Evolutionary conservation across 176 grass and related monocot species (phyloP).

Genomic region (Ensete ventricosum): DNA sequence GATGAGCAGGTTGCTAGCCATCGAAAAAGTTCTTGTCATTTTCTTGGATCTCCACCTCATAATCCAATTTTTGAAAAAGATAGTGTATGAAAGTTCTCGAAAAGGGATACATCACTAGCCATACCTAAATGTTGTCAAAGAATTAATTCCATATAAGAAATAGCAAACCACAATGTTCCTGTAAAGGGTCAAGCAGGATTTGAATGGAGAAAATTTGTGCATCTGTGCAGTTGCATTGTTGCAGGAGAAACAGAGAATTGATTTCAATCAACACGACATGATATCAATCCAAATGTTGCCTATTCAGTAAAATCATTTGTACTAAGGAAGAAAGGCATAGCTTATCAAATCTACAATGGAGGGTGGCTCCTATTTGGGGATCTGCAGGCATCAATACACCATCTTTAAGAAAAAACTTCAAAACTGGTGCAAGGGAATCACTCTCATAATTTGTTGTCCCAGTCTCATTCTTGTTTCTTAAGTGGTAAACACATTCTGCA

Average conservation of each 20-base stretch:
- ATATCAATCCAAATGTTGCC: constrained; percentile 2
- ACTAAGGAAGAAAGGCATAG: constrained; percentile 59
- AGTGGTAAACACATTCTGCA: constrained; percentile 60
- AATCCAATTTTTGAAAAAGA: no score
- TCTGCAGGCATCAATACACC: constrained; percentile 68
- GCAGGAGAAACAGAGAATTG: not conserved
- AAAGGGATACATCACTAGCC: no score
- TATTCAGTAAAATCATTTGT: constrained; percentile 20
- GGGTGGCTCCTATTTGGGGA: constrained; percentile 23
- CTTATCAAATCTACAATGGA: constrained; percentile 66
- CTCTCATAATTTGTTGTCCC: constrained; percentile 27
- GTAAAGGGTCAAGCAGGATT: not conserved
- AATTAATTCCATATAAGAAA: no score
- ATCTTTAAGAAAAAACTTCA: constrained; percentile 74
- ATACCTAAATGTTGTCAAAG: no score
- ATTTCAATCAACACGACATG: not conserved
- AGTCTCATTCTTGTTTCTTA: constrained; percentile 32
- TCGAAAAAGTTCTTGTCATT: no score
- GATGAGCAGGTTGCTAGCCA: no score
- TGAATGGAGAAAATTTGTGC: not conserved
- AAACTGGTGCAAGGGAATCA: constrained; percentile 14
- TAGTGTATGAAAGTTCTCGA: no score
- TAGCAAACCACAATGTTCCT: not conserved
- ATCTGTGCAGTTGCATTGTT: no score
- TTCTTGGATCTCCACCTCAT: no score